Base-by-base conservation (phyloP, 1,284 basidiomycete genomes). In the Anthracocystis panici-leucophaei region DNA sequence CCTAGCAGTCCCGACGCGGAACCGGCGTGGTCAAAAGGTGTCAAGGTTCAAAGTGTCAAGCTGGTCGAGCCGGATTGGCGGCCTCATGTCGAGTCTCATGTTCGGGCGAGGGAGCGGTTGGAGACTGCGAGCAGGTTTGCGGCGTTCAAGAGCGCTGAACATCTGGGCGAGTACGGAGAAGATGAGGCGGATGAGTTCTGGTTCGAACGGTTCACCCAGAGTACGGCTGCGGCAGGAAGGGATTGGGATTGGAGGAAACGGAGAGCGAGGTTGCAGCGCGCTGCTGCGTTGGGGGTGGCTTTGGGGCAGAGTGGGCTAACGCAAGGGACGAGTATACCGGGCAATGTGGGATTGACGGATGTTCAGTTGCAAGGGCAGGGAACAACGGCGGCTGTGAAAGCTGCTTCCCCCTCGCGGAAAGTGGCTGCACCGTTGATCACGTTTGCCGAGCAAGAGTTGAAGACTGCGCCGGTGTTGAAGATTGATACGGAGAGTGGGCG, bases 191-290 rank as follows among this genome's bases (percentile, higher is more conserved):
- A 65, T 16, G 81, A 78, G 31, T 84, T 84, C 35, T 82, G 82
- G 78, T 84, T 84, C 57, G 83, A 84, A 52, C 61, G 82, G 5
- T 82, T 78, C 57, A 79, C 79, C 0, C 76, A 71, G n/a, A 72
- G 68, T 44, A 84, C 82, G 3, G 83, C 83, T 0, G 83, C 83
- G 2, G 79, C 79, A 1, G 81, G 83, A 1, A 62, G 74, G 27
- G 78, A 82, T 59, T 82, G 82, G 82, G 83, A 84, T 61, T 84
- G 82, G 80, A 65, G 83, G 10, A 76, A 76, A 40, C 16, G 74
- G 2, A 38, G 74, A 12, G 68, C 74, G 23, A 60, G 68, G n/a
- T 21, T 69, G 38, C 72, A 75, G 25, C 62, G 72, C 6, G 65
- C 66, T 14, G 63, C 72, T 27, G 58, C 70, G 5, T 57, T 73